These are phyloP conservation scores for Asterophora parasitica DNA, from an alignment of 768 basidiomycete genomes.

Conservation along the genomic window DNA sequence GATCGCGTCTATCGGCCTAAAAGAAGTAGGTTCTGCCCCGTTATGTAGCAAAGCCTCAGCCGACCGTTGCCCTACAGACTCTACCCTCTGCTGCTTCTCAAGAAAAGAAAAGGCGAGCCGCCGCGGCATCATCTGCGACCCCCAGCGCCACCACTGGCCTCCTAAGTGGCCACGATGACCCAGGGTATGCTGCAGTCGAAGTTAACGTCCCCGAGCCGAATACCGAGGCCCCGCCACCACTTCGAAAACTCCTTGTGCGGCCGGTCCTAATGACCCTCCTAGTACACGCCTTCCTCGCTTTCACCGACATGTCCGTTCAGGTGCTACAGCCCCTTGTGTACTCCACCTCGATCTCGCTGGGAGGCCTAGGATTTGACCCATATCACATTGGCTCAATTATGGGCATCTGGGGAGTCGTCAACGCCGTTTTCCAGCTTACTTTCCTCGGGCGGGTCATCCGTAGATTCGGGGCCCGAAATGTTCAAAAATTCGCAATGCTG, in stretches of 20 bases:
- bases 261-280: slow-evolving; percentile 21
- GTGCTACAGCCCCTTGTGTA: slow-evolving; percentile 28
- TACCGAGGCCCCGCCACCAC: slow-evolving; percentile 8
- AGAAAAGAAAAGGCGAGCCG: slow-evolving; percentile 8
- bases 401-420: slow-evolving; percentile 45
- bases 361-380: slow-evolving; percentile 53
- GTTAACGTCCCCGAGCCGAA: too few relatives aligned
- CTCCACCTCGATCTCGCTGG: slow-evolving; percentile 47
- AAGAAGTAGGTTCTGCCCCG: slow-evolving; percentile 19
- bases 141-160: slow-evolving; percentile 16
- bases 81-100: slow-evolving; percentile 23
- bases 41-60: background rate
- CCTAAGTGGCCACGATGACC: slow-evolving; percentile 4
- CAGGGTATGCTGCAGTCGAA: slow-evolving; percentile 6
- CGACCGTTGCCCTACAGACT: slow-evolving; percentile 20
- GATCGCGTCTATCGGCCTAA: slow-evolving; percentile 20
- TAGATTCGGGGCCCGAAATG: slow-evolving; percentile 41
- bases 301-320: slow-evolving; percentile 24
- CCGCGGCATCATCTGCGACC: background rate
- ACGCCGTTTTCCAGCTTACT: slow-evolving; percentile 46
- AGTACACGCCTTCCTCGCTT: slow-evolving; percentile 24
- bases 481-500: slow-evolving; percentile 31
- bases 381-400: slow-evolving; percentile 50
- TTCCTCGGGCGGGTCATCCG: slow-evolving; percentile 42
- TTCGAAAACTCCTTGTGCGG: slow-evolving; percentile 20